These are phyloP conservation scores for Epicoccum sorghinum DNA, from an alignment of 2,329 filamentous ascomycete genomes.

Conservation along the genomic window DNA sequence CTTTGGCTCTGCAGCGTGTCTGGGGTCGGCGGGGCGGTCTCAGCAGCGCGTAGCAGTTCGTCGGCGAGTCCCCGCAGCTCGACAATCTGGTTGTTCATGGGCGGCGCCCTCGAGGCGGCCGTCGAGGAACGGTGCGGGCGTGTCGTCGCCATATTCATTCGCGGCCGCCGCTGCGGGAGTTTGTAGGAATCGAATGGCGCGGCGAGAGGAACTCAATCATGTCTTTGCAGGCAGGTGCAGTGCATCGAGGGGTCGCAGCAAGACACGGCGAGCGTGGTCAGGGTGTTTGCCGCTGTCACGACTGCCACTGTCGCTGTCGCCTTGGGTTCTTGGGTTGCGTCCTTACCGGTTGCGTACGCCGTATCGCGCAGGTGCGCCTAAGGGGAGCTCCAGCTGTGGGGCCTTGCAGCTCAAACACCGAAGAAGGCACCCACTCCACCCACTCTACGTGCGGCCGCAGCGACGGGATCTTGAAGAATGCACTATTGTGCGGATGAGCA, in stretches of 20 bases:
- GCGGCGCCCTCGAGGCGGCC: conserved; percentile 50
- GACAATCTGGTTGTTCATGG: conserved; percentile 58
- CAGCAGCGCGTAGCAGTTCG: conserved; percentile 42
- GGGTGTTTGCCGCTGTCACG: neutral
- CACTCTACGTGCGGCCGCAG: too few relatives aligned
- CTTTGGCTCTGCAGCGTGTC: conserved; percentile 46
- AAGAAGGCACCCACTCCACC: conserved; percentile 22
- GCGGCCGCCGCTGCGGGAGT: conserved; percentile 34
- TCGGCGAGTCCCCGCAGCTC: conserved; percentile 48
- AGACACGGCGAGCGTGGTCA: neutral
- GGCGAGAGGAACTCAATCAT: conserved; percentile 34
- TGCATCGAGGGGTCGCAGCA: conserved; percentile 9
- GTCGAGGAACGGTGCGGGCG: conserved; percentile 48
- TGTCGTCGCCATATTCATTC: conserved; percentile 43
- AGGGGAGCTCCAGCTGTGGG: neutral
- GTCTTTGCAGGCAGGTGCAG: conserved; percentile 26
- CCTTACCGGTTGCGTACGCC: neutral
- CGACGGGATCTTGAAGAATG: conserved; percentile 5
- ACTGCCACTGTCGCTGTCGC: neutral
- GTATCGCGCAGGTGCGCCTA: neutral
- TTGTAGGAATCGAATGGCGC: conserved; percentile 28
- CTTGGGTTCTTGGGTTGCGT: neutral
- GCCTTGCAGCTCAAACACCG: conserved; percentile 16
- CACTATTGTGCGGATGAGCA: conserved; percentile 13
- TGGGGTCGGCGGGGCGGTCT: conserved; percentile 35